Evolutionary conservation across 1,284 basidiomycete species (phyloP).

Genomic region (Ustilago sp.): DNA sequence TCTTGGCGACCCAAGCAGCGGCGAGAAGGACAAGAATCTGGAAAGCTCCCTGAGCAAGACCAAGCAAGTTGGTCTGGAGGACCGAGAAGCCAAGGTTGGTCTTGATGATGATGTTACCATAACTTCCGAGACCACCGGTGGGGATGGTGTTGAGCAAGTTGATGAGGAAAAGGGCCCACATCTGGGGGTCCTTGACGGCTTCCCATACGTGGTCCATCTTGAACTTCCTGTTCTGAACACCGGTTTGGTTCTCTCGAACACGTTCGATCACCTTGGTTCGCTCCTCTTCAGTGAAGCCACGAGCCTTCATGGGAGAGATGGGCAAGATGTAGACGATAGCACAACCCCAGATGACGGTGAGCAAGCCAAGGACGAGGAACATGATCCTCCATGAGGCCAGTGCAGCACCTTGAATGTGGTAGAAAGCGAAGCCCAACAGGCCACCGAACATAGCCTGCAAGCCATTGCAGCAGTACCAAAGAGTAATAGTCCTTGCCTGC

Average conservation of each 20-base stretch:
- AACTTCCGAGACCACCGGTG: constrained; percentile 71
- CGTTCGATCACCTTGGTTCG: constrained; percentile 73
- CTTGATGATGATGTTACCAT: constrained; percentile 72
- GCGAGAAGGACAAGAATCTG: constrained; percentile 47
- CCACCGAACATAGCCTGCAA: constrained; percentile 53
- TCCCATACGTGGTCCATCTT: constrained; percentile 73
- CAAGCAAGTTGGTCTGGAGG: constrained; percentile 61
- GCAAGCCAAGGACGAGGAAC: constrained; percentile 68
- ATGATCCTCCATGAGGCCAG: constrained; percentile 75
- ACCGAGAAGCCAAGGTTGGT: constrained; percentile 63
- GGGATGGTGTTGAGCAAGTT: constrained; percentile 75
- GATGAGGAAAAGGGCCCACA: constrained; percentile 64
- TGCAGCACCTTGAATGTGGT: constrained; percentile 71
- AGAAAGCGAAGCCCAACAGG: constrained; percentile 65
- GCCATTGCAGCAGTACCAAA: constrained; percentile 57
- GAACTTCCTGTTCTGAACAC: constrained; percentile 74
- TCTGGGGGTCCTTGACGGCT: constrained; percentile 72
- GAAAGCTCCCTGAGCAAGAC: constrained; percentile 57
- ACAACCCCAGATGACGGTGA: constrained; percentile 47
- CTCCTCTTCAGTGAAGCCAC: constrained; percentile 73
- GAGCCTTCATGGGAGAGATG: constrained; percentile 39
- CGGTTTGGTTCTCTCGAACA: constrained; percentile 73
- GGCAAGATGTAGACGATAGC: constrained; percentile 66
- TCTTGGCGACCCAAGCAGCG: constrained; percentile 38
- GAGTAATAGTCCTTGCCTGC: constrained; percentile 43